Base-by-base conservation (phyloP, 352 stramenopile species). In the Globisporangium paddicum region DNA sequence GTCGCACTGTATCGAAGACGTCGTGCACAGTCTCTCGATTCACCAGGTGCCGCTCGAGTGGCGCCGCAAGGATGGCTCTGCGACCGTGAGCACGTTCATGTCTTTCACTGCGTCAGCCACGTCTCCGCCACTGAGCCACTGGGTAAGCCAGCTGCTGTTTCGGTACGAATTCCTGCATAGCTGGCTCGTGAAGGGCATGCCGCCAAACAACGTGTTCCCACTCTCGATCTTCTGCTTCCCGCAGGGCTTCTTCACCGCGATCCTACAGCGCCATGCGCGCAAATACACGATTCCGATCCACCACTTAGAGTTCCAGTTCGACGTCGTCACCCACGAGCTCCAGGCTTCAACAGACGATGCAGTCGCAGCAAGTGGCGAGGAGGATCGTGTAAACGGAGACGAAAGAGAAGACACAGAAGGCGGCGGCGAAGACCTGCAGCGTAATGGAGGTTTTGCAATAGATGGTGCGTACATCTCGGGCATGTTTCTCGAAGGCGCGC, bases 161-260 rank as follows among this genome's bases (percentile, higher is more conserved):
- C 77, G 81, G 2, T 73, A 70, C 55, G 59, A 73, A 6, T 93
- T 92, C 56, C 68, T 93, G 5, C 64, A 79, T 34, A 42, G 66
- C 13, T 95, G 85, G 85, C 58, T 59, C 10, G 18, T 46, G 1
- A 47, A 64, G 18, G 75, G 75, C 23, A 21, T 56, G 34, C 65
- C 59, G 10, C 46, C 34, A 25, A 58, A 70, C 53, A 64, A 64
- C 35, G 66, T 69, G 14, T 90, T 85, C 38, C 81, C 78, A 4
- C 56, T 93, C 16, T 71, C 84, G 5, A 69, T 85, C 7, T 91
- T 95, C 41, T 77, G 67, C 34, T 95, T 90, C 28, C 81, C 85
- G 0, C 81, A 93, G 25, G 82, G 81, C 0, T 75, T 95, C 40
- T 88, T 95, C 51, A 95, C 85, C 3, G 84, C 76, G 21, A 75